Conservation (phyloP, 306 rosid species). For the Pachyrhizus erosus region DNA sequence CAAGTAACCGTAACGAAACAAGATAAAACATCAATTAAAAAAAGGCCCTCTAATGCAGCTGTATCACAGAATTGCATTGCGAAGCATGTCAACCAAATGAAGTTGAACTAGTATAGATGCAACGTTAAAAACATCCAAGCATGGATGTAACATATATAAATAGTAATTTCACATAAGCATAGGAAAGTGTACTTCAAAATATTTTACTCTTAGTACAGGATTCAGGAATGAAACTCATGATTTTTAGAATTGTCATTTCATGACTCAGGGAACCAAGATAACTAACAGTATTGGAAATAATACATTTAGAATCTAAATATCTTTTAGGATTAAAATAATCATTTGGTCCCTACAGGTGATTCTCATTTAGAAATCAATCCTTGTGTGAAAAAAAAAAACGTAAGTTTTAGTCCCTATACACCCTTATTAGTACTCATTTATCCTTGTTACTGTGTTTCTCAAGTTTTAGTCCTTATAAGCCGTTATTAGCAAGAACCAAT, state of each 20-base stretch:
- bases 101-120: not conserved
- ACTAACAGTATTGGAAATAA: conserved; percentile 20
- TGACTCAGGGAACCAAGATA: conserved; percentile 23
- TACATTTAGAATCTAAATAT: conserved; percentile 14
- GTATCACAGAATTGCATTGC: not conserved
- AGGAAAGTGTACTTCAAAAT: conserved; percentile 4
- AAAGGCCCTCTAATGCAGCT: not conserved
- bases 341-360: not conserved
- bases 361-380: not conserved
- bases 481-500: not conserved
- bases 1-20: not conserved
- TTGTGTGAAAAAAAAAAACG: not conserved
- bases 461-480: not conserved
- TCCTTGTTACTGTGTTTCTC: not conserved
- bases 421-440: not conserved
- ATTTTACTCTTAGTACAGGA: not conserved
- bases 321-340: not conserved
- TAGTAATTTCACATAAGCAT: conserved; percentile 22
- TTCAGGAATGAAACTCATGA: not conserved
- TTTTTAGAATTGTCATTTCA: conserved; percentile 22
- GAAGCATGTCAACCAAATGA: not conserved
- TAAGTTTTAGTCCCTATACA: not conserved
- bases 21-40: not conserved
- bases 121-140: conserved; percentile 15
- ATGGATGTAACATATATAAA: not conserved